These are phyloP conservation scores for Strobilomyces confusus DNA, from an alignment of 768 basidiomycete genomes.

Conservation along the genomic window DNA sequence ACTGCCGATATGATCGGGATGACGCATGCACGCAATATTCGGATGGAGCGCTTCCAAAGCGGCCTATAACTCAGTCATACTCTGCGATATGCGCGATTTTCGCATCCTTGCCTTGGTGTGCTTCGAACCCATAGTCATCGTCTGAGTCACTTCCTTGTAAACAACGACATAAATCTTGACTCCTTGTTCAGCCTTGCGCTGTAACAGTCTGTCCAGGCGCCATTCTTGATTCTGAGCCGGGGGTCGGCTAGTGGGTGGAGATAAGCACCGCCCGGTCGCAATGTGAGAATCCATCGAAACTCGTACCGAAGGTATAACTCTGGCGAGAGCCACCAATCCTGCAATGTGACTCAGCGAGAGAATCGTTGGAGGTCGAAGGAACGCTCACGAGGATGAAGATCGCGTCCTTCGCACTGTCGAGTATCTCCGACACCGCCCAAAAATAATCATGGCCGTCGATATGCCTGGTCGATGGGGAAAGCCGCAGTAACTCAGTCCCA, in stretches of 20 bases:
- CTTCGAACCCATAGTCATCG: constrained; percentile 83
- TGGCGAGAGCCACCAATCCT: constrained; percentile 95
- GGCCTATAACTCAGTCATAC: constrained; percentile 38
- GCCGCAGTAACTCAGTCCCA: background rate
- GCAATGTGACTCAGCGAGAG: constrained; percentile 2
- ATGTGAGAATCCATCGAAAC: background rate
- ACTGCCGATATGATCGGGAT: constrained; percentile 85
- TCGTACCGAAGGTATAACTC: constrained; percentile 79
- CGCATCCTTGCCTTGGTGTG: constrained; percentile 65
- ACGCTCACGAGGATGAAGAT: constrained; percentile 79
- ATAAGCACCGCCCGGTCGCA: constrained; percentile 10
- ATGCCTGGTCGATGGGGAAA: constrained; percentile 46
- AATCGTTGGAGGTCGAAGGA: background rate
- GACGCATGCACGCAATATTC: constrained; percentile 86
- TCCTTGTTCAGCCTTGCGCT: constrained; percentile 87
- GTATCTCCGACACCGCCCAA: constrained; percentile 88
- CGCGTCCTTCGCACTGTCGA: constrained; percentile 74
- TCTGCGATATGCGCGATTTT: background rate
- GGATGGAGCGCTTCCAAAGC: constrained; percentile 78
- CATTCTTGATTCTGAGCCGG: constrained; percentile 82
- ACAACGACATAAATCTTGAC: constrained; percentile 90
- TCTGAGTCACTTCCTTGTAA: constrained; percentile 94
- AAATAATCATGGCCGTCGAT: constrained; percentile 97
- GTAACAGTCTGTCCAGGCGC: constrained; percentile 80
- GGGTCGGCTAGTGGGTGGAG: constrained; percentile 49